Base-by-base conservation (phyloP, 2,329 filamentous ascomycete species). In the Geoglossum cookeanum region DNA sequence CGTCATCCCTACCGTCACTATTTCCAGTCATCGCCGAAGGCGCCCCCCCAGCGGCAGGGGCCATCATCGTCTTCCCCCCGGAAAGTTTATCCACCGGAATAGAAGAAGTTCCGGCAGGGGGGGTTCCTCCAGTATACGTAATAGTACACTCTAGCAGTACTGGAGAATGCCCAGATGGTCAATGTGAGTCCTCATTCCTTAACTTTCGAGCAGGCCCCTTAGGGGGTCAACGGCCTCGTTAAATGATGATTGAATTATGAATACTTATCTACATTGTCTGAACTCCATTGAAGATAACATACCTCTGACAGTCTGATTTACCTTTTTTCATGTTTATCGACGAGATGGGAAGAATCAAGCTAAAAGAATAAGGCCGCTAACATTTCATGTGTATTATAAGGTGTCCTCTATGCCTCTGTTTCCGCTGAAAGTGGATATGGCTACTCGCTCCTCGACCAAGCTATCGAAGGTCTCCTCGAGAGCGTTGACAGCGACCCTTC, bases 201-300 rank as follows among this genome's bases (percentile, higher is more conserved):
- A 55, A 52, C 61, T 55, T 35, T 32, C 3, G 1, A 35, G 57
- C 22, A 22, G 51, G 52, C 47, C 15, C 13, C 8, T 7, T 2
- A 11, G 30, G n/a, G 13, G n/a, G 27, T 15, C 15, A 6, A 13
- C 53, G 56, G 56, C 55, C 64, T 30, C 47, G 32, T n/a, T 58
- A 76, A 67, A 85, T 89, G 91, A 96, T 97, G 90, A 95, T 77
- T 71, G 71, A 72, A 78, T 70, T 75, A 76, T 71, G 78, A 94
- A 92, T 87, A 90, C 90, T 97, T 97, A 97, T 96, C 91, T 96
- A 97, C 91, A 96, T 97, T 97, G 89, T 86, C 91, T 90, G 91
- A 94, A 85, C 73, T 74, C 70, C 78, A 78, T 84, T 94, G 90
- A 94, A 82, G 89, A 92, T 78, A 78, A 76, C 69, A 76, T 76